A percentile compares a stretch with the other conserved stretches of the same genome.
These are phyloP conservation scores for Westerdykella ornata DNA, from an alignment of 2,329 filamentous ascomycete species.

Conservation along the genomic window DNA sequence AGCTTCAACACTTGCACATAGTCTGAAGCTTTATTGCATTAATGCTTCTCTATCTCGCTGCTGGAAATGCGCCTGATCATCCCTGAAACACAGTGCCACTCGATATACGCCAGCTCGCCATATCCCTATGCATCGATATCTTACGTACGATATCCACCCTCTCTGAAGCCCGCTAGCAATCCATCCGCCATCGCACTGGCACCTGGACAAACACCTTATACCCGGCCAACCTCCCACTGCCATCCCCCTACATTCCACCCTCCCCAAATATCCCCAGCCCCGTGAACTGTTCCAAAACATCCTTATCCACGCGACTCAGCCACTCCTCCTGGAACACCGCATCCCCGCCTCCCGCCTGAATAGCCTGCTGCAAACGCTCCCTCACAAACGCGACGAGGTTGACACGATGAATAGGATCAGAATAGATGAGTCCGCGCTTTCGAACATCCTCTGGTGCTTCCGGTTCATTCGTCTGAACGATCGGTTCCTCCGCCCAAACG, in stretches of 20 bases:
- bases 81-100: too few species aligned
- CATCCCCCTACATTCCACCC: background rate
- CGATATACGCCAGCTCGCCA: too few species aligned
- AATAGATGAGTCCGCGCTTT: slow-evolving; percentile 46
- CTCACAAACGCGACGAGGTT: slow-evolving; percentile 59
- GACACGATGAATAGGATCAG: slow-evolving; percentile 63
- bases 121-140: too few species aligned
- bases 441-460: slow-evolving; percentile 36
- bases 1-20: too few species aligned
- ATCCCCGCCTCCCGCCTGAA: slow-evolving; percentile 58
- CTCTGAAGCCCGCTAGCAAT: too few species aligned
- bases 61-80: too few species aligned
- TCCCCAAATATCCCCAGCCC: slow-evolving; percentile 23
- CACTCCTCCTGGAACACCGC: slow-evolving; percentile 61
- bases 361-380: slow-evolving; percentile 53
- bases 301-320: slow-evolving; percentile 66
- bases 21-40: too few species aligned
- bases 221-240: background rate
- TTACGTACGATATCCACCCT: too few species aligned
- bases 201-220: too few species aligned
- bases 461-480: slow-evolving; percentile 19
- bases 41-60: too few species aligned
- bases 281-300: slow-evolving; percentile 60
- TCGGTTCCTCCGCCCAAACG: slow-evolving; percentile 36
- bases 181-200: too few species aligned